phyloP scores from a whole-genome alignment of 805 yeast genomes.

The Saccharomycopsis vini region DNA sequence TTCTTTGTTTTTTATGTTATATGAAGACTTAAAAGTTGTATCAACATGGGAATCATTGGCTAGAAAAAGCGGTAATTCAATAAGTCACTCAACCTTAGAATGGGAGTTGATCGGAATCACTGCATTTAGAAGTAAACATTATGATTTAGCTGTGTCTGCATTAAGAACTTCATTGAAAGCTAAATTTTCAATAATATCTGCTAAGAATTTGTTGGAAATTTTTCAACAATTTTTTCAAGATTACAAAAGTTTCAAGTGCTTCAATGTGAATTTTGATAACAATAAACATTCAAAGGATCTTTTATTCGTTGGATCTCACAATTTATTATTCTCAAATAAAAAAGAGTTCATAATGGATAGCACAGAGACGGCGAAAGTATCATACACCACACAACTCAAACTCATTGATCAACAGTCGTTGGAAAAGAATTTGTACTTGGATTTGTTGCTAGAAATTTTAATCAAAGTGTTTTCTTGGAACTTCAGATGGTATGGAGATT shows the following conservation, averaged over 20 bases:
- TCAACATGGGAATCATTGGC: conserved; percentile 24
- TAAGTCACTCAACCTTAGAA: conserved; percentile 54
- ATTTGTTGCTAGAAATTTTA: conserved; percentile 34
- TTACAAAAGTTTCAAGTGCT: conserved; percentile 21
- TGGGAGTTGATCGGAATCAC: conserved; percentile 68
- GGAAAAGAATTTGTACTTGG: conserved; percentile 25
- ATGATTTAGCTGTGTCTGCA: conserved; percentile 42
- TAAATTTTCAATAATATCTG: conserved; percentile 55
- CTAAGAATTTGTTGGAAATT: conserved; percentile 39
- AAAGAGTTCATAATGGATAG: conserved; percentile 16
- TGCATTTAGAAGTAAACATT: conserved; percentile 38
- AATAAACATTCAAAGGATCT: conserved; percentile 16
- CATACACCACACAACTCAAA: conserved; percentile 19
- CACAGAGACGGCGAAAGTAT: conserved; percentile 1
- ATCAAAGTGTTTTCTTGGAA: conserved; percentile 52
- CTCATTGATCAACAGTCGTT: conserved; percentile 18
- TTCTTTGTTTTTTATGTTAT: conserved; percentile 27
- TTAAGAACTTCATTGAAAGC: conserved; percentile 45
- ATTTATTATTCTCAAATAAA: conserved; percentile 17
- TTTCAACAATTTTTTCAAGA: conserved; percentile 29
- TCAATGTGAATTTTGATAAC: conserved; percentile 20
- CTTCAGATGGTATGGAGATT: conserved; percentile 55
- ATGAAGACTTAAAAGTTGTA: conserved; percentile 28
- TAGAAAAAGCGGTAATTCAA: conserved; percentile 21
- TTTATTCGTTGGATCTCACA: conserved; percentile 22